Conservation (phyloP, 2,329 filamentous ascomycete genomes). For the Pezicula carpinea region DNA sequence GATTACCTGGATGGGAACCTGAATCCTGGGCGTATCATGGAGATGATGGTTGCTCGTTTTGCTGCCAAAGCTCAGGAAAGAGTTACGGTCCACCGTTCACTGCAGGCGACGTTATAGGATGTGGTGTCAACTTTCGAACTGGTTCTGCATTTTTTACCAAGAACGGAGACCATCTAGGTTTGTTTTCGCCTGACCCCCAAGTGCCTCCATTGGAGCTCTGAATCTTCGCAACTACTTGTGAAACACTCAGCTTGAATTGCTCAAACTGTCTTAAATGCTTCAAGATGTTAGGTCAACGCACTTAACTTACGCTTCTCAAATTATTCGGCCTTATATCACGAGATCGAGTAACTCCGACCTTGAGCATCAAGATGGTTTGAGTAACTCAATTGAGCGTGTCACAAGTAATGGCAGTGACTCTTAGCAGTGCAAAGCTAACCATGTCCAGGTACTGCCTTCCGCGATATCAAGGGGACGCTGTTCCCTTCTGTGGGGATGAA, state of each 20-base stretch:
- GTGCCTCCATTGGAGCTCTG: neutral
- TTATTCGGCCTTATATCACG: too few species aligned
- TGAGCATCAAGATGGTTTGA: too few species aligned
- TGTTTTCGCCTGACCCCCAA: conserved; percentile 17
- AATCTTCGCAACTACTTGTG: neutral
- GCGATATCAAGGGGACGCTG: conserved; percentile 59
- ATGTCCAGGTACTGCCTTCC: conserved; percentile 63
- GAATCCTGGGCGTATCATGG: conserved; percentile 67
- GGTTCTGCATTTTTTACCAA: conserved; percentile 66
- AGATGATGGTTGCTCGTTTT: conserved; percentile 60
- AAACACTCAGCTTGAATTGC: too few species aligned
- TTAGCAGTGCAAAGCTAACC: neutral
- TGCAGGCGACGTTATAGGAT: conserved; percentile 55
- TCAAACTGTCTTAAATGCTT: too few species aligned
- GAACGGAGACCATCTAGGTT: conserved; percentile 55
- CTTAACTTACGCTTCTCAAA: too few species aligned
- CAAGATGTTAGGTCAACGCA: too few species aligned
- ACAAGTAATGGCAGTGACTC: neutral
- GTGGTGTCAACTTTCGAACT: conserved; percentile 61
- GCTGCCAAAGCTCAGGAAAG: conserved; percentile 51
- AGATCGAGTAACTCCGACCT: too few species aligned
- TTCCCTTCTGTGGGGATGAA: conserved; percentile 65
- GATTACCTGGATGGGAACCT: conserved; percentile 62
- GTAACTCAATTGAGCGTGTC: too few species aligned
- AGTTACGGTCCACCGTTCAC: conserved; percentile 53